Evolutionary conservation across 1,284 basidiomycete species (phyloP).

Genomic region (Porogramme epimiltina): DNA sequence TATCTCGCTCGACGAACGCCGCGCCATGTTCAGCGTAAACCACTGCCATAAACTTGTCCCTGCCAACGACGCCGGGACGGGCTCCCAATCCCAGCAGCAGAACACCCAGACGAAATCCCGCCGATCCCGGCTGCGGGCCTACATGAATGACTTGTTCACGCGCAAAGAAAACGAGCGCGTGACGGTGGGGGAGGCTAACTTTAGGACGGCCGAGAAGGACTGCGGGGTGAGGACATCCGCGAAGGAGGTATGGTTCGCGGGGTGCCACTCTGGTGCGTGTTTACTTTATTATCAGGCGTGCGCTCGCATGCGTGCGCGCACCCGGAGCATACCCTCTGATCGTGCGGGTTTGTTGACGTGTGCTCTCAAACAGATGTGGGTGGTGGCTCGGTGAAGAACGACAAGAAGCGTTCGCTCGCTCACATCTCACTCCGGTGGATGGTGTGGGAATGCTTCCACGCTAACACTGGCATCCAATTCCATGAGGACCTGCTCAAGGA

Average conservation of each 20-base stretch:
- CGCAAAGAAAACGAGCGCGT: slow-evolving; percentile 15
- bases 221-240: slow-evolving; percentile 41
- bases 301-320: neutral
- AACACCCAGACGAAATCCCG: slow-evolving; percentile 3
- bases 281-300: neutral
- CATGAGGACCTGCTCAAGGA: slow-evolving; percentile 43
- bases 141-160: slow-evolving; percentile 6
- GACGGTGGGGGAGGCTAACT: slow-evolving; percentile 23
- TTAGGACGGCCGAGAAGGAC: slow-evolving; percentile 7
- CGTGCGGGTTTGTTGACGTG: neutral
- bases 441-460: slow-evolving; percentile 58
- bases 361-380: slow-evolving; percentile 43
- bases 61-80: neutral
- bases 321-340: neutral
- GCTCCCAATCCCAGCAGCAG: neutral
- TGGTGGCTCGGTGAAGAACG: slow-evolving; percentile 58
- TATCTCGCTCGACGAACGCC: slow-evolving; percentile 65
- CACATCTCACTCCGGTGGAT: slow-evolving; percentile 69
- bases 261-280: slow-evolving; percentile 47
- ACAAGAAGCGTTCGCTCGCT: slow-evolving; percentile 51
- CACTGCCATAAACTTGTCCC: slow-evolving; percentile 35
- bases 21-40: slow-evolving; percentile 62
- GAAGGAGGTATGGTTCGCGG: slow-evolving; percentile 58
- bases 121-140: slow-evolving; percentile 14
- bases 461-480: slow-evolving; percentile 40